These are phyloP conservation scores for Claviceps humidiphila DNA, from an alignment of 2,329 filamentous ascomycete species.

Conservation along the genomic window DNA sequence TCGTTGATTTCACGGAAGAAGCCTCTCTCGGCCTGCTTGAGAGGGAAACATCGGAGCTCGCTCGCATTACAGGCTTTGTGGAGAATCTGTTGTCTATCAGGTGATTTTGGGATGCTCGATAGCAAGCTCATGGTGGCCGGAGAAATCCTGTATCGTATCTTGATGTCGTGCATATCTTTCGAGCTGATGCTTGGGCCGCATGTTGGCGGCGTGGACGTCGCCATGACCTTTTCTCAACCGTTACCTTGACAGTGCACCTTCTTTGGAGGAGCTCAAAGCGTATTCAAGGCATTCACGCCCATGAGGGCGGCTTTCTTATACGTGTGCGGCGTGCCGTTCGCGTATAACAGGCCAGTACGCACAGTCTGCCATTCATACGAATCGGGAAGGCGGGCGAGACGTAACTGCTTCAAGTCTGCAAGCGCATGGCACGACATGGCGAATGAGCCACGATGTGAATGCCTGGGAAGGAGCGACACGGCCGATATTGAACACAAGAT, in stretches of 20 bases:
- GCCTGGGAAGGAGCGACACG: neutral
- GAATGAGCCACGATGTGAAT: neutral
- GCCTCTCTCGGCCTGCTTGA: constrained; percentile 20
- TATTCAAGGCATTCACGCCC: neutral
- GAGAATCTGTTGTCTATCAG: constrained; percentile 21
- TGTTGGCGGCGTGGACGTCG: neutral
- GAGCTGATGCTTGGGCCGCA: neutral
- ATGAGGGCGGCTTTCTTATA: too few species aligned
- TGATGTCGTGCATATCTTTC: constrained; percentile 15
- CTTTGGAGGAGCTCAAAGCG: neutral
- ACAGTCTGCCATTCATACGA: neutral
- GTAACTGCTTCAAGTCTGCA: neutral
- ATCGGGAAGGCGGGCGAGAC: neutral
- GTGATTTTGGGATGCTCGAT: constrained; percentile 12
- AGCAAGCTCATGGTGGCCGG: constrained; percentile 19
- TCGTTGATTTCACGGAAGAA: constrained; percentile 27
- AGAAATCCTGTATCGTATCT: constrained; percentile 22
- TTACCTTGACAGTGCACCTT: neutral
- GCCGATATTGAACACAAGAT: too few species aligned
- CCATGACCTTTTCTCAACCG: neutral
- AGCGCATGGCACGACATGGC: neutral
- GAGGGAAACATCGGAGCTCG: constrained; percentile 24
- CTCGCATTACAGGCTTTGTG: constrained; percentile 24
- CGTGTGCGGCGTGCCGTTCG: too few species aligned
- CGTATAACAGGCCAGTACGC: too few species aligned